A percentile compares a stretch with the other conserved stretches of the same genome.
Conservation (phyloP, 2,329 filamentous ascomycete species). For the Periconia macrospinosa region DNA sequence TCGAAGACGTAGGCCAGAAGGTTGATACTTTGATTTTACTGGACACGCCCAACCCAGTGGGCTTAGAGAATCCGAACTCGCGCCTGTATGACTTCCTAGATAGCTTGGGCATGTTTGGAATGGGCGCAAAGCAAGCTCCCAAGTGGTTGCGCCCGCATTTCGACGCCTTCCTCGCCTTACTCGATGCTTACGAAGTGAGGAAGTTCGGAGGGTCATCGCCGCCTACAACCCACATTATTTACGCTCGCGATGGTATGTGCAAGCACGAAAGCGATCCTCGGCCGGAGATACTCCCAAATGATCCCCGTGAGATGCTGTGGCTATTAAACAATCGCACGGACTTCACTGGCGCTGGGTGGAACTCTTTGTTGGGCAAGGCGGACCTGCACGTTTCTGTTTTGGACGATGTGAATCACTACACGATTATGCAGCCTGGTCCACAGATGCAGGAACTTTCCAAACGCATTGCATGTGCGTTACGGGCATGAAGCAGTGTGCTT, state of each 20-base stretch:
- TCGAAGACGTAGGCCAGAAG: slow-evolving; percentile 20
- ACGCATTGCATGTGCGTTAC: slow-evolving; percentile 6
- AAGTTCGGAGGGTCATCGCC: slow-evolving; percentile 25
- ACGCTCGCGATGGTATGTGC: slow-evolving; percentile 54
- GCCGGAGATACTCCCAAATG: slow-evolving; percentile 44
- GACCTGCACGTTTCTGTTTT: slow-evolving; percentile 37
- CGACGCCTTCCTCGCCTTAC: slow-evolving; percentile 51
- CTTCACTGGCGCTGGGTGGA: slow-evolving; percentile 53
- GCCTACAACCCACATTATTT: slow-evolving; percentile 50
- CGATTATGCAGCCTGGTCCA: slow-evolving; percentile 36
- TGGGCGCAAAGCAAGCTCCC: slow-evolving; percentile 34
- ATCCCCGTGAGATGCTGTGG: slow-evolving; percentile 54
- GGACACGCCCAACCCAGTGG: slow-evolving; percentile 30
- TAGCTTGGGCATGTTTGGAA: slow-evolving; percentile 51
- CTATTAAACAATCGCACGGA: slow-evolving; percentile 52
- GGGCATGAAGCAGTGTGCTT: too few species aligned
- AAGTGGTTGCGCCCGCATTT: slow-evolving; percentile 57
- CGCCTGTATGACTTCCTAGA: slow-evolving; percentile 55
- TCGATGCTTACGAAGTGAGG: slow-evolving; percentile 48
- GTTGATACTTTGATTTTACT: slow-evolving; percentile 31
- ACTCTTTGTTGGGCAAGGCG: slow-evolving; percentile 45
- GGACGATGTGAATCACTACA: slow-evolving; percentile 44
- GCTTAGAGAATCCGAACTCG: slow-evolving; percentile 65
- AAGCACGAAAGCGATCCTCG: slow-evolving; percentile 28
- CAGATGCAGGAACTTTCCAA: slow-evolving; percentile 13